Percentiles rank a stretch among this genome's conserved stretches.
Conservation (phyloP, 305 asterid species). For the Ilex paraguariensis region DNA sequence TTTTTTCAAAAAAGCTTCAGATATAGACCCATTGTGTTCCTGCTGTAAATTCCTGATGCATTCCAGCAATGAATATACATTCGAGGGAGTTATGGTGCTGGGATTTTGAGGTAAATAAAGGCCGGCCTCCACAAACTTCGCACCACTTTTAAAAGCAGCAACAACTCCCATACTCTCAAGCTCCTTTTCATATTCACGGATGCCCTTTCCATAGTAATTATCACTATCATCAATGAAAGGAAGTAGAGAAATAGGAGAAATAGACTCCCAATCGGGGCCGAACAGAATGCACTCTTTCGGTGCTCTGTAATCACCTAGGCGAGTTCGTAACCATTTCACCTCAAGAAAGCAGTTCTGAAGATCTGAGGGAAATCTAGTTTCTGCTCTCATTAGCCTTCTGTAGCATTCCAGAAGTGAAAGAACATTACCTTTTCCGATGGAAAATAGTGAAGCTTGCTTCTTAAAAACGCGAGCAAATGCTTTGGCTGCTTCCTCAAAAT, state of each 20-base stretch:
- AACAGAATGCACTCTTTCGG: slow-evolving; percentile 30
- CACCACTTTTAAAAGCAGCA: slow-evolving; percentile 15
- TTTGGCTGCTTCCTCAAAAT: slow-evolving; percentile 16
- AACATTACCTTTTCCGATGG: slow-evolving; percentile 17
- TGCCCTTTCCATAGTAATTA: slow-evolving; percentile 18
- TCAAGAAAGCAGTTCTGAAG: slow-evolving; percentile 19
- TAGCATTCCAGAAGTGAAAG: slow-evolving; percentile 24
- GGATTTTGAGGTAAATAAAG: slow-evolving; percentile 24
- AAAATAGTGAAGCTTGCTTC: slow-evolving; percentile 15
- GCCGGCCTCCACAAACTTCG: slow-evolving; percentile 22
- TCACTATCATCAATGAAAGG: slow-evolving; percentile 33
- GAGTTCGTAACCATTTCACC: slow-evolving; percentile 26
- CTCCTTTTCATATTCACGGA: slow-evolving; percentile 21
- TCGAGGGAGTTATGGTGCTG: slow-evolving; percentile 16
- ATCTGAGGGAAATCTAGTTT: slow-evolving; percentile 4
- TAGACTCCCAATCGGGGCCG: slow-evolving; percentile 21
- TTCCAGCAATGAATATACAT: slow-evolving; percentile 19
- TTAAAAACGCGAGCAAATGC: slow-evolving; percentile 19
- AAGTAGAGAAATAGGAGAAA: slow-evolving; percentile 24
- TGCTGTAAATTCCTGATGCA: slow-evolving; percentile 10
- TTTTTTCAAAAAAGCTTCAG: slow-evolving; percentile 6
- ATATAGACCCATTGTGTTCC: background rate
- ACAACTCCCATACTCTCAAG: slow-evolving; percentile 26
- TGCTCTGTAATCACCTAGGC: slow-evolving; percentile 20
- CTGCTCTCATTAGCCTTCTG: slow-evolving; percentile 8